Evolutionary conservation across 768 basidiomycete genomes (phyloP).

Genomic region (Lentinula edodes): DNA sequence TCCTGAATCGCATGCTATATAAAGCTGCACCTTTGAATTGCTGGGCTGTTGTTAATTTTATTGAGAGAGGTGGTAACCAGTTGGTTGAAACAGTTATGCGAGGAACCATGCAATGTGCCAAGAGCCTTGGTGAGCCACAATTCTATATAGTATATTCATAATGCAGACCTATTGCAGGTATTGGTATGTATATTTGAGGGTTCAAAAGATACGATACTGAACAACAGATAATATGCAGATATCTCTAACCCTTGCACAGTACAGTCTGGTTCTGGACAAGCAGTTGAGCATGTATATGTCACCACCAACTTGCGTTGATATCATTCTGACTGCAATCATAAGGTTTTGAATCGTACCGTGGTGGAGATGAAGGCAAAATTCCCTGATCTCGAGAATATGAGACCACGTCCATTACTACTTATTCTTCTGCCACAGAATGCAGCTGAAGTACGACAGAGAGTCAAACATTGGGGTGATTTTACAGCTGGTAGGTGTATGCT

Average conservation of each 20-base stretch:
- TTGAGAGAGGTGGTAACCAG: not conserved
- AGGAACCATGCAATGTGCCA: not conserved
- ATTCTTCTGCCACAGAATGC: slow-evolving; percentile 48
- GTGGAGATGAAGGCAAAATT: not conserved
- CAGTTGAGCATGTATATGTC: slow-evolving; percentile 1
- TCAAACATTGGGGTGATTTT: slow-evolving; percentile 58
- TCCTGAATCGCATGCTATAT: slow-evolving; percentile 14
- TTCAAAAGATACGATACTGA: not conserved
- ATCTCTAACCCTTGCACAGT: not conserved
- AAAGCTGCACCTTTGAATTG: slow-evolving; percentile 9
- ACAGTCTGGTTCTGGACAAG: not conserved
- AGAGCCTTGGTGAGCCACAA: not conserved
- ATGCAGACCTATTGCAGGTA: not conserved
- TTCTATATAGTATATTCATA: not conserved
- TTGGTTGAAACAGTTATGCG: not conserved
- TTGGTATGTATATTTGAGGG: not conserved
- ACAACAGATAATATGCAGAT: not conserved
- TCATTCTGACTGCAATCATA: not conserved
- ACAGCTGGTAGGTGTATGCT: slow-evolving; percentile 1
- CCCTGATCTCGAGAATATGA: not conserved
- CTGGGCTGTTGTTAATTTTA: slow-evolving; percentile 17
- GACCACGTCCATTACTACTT: slow-evolving; percentile 30
- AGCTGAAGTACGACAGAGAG: slow-evolving; percentile 32
- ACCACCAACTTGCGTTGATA: too few relatives aligned
- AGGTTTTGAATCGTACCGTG: not conserved